Percentiles rank a stretch among this genome's conserved stretches.
Conservation (phyloP, 1,139 yeast species). For the Saccharomyces hybrid region DNA sequence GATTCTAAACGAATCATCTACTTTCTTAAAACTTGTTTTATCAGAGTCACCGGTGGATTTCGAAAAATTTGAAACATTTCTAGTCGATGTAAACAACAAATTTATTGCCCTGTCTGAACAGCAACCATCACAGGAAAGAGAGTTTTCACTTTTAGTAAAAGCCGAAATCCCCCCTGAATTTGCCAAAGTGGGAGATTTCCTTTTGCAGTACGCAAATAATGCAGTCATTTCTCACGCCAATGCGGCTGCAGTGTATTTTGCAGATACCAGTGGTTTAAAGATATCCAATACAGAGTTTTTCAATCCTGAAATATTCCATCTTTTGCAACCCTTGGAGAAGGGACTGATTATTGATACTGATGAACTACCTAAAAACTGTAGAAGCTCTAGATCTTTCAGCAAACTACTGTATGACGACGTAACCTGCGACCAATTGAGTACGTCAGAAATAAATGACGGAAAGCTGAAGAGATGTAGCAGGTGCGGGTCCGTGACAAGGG, state of each 20-base stretch:
- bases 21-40: conserved; percentile 26
- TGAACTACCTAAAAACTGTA: conserved; percentile 10
- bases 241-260: conserved; percentile 27
- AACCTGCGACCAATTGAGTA: conserved; percentile 26
- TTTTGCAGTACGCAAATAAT: conserved; percentile 24
- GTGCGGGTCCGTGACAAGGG: conserved; percentile 32
- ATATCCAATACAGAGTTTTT: conserved; percentile 27
- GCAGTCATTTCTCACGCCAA: conserved; percentile 28
- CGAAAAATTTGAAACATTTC: conserved; percentile 30
- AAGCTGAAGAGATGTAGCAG: conserved; percentile 31
- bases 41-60: conserved; percentile 30
- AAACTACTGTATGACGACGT: conserved; percentile 27
- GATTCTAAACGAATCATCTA: conserved; percentile 30
- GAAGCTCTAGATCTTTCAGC: conserved; percentile 21
- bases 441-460: conserved; percentile 15
- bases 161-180: conserved; percentile 27
- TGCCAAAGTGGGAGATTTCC: conserved; percentile 22
- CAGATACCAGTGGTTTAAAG: conserved; percentile 28
- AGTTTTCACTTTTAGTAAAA: conserved; percentile 28
- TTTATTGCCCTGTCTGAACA: conserved; percentile 26
- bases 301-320: conserved; percentile 12
- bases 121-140: conserved; percentile 19
- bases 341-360: conserved; percentile 24
- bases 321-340: conserved; percentile 25
- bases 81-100: conserved; percentile 28